These are phyloP conservation scores for Colletotrichum trifolii DNA, from an alignment of 2,329 filamentous ascomycete genomes.

Conservation along the genomic window DNA sequence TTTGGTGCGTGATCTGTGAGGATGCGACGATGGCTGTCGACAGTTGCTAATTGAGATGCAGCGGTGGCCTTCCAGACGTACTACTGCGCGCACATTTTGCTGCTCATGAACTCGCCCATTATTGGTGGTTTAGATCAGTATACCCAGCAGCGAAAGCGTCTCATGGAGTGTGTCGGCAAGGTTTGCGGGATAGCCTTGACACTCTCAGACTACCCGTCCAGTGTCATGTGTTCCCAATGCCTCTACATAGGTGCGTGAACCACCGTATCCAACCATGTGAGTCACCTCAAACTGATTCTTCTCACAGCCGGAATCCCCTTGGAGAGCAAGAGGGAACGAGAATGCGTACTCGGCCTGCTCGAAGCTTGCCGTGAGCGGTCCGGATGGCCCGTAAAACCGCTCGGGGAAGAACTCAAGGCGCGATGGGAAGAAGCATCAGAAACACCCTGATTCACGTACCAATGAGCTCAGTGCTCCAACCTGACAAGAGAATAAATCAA, in stretches of 20 bases:
- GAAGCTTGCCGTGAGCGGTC: slow-evolving; percentile 20
- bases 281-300: no score
- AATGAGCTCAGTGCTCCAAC: no score
- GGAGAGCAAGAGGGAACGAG: slow-evolving; percentile 11
- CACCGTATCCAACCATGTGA: no score
- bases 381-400: slow-evolving; percentile 26
- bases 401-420: slow-evolving; percentile 21
- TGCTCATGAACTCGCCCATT: slow-evolving; percentile 36
- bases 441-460: no score
- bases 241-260: slow-evolving; percentile 37
- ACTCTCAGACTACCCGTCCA: slow-evolving; percentile 39
- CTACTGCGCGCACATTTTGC: slow-evolving; percentile 37
- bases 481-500: background rate
- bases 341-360: slow-evolving; percentile 8
- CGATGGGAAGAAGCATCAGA: slow-evolving; percentile 11
- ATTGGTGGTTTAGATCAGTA: slow-evolving; percentile 37
- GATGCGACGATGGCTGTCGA: background rate
- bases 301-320: slow-evolving; percentile 25
- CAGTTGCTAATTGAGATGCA: background rate
- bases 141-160: slow-evolving; percentile 36
- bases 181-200: slow-evolving; percentile 41
- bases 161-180: slow-evolving; percentile 38
- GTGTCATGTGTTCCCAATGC: slow-evolving; percentile 41
- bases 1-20: slow-evolving; percentile 32
- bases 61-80: slow-evolving; percentile 39